Percentiles rank a stretch among this genome's conserved stretches.
phyloP scores from a whole-genome alignment of 805 yeast species.

The Kazachstania bromeliacearum region DNA sequence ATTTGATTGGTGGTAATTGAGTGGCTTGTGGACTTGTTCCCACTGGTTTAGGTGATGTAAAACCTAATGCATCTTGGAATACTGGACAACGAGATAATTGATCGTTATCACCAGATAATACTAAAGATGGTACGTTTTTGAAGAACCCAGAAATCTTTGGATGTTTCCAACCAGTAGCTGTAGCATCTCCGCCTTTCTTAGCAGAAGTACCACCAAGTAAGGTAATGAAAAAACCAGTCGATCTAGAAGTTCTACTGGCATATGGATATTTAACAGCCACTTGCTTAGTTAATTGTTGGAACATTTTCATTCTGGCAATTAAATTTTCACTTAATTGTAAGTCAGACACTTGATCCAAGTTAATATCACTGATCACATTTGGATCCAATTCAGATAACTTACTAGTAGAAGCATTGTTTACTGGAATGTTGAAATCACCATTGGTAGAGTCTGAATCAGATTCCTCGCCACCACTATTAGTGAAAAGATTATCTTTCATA shows the following conservation, averaged over 20 bases:
- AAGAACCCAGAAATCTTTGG: slow-evolving; percentile 25
- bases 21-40: slow-evolving; percentile 9
- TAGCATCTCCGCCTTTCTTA: slow-evolving; percentile 6
- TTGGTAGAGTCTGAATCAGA: slow-evolving; percentile 9
- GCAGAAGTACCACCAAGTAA: slow-evolving; percentile 28
- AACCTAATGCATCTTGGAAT: slow-evolving; percentile 31
- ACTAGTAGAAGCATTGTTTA: slow-evolving; percentile 3
- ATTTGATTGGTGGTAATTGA: slow-evolving; percentile 25
- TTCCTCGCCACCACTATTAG: slow-evolving; percentile 24
- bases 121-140: slow-evolving; percentile 27
- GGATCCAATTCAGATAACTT: slow-evolving; percentile 17
- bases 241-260: slow-evolving; percentile 60
- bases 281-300: slow-evolving; percentile 34
- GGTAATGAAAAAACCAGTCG: slow-evolving; percentile 37
- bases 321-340: slow-evolving; percentile 32
- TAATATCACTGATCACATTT: slow-evolving; percentile 20
- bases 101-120: slow-evolving; percentile 26
- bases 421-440: slow-evolving; percentile 3
- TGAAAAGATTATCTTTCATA: slow-evolving; percentile 24
- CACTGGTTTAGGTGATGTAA: slow-evolving; percentile 15
- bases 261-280: slow-evolving; percentile 52
- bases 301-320: slow-evolving; percentile 34
- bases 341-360: slow-evolving; percentile 31
- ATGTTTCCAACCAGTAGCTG: slow-evolving; percentile 13
- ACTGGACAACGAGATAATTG: slow-evolving; percentile 31